Conservation (phyloP, 1,139 yeast genomes). For the Petasospora fabianii region DNA sequence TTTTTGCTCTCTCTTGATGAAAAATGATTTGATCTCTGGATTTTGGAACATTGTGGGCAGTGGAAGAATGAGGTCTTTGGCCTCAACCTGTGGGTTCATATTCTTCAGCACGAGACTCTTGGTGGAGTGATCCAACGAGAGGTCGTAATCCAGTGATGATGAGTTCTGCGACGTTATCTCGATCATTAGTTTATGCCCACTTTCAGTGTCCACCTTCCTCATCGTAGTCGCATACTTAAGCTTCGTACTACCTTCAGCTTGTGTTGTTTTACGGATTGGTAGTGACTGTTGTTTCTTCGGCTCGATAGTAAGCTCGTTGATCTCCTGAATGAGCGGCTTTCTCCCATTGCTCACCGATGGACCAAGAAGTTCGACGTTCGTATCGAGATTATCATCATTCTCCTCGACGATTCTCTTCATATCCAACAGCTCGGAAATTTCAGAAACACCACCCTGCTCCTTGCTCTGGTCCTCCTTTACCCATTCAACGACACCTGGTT, state of each 20-base stretch:
- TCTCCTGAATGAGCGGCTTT: constrained; percentile 26
- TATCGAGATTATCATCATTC: constrained; percentile 5
- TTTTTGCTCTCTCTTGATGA: constrained; percentile 16
- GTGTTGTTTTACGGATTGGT: background rate
- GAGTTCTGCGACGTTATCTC: constrained; percentile 24
- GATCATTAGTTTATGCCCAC: constrained; percentile 23
- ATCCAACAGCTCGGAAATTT: constrained; percentile 18
- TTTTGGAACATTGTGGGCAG: constrained; percentile 18
- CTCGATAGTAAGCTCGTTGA: constrained; percentile 20
- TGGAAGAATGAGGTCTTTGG: constrained; percentile 21
- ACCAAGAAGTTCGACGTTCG: too few relatives aligned
- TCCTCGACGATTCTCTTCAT: constrained; percentile 21
- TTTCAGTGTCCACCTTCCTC: constrained; percentile 17
- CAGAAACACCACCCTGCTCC: background rate
- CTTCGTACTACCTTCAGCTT: too few relatives aligned
- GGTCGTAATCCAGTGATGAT: constrained; percentile 26
- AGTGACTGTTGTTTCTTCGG: background rate
- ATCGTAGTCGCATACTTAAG: constrained; percentile 20
- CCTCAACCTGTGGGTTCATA: constrained; percentile 14
- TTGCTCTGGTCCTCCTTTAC: constrained; percentile 13
- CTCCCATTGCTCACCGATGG: constrained; percentile 2
- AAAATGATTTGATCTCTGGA: constrained; percentile 22
- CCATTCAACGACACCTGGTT: constrained; percentile 20
- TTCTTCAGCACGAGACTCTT: constrained; percentile 22
- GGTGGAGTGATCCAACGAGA: constrained; percentile 17